Conservation (phyloP, 78 protist genomes). For the Anaeramoeba flamelloides region DNA sequence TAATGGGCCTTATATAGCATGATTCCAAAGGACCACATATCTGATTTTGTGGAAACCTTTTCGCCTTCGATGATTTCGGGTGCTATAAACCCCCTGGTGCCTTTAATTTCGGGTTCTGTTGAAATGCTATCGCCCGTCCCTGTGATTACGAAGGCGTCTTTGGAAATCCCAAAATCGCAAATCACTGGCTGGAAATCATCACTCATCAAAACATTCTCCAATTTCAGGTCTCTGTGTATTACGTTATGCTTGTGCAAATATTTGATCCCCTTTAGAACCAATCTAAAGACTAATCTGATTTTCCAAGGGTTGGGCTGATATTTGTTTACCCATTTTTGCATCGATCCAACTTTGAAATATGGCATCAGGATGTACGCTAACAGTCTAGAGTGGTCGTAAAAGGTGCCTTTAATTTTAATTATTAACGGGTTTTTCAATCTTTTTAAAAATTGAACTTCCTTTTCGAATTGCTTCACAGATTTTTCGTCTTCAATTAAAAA, state of each 20-base stretch:
- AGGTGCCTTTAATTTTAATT: not conserved
- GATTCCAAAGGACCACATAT: not conserved
- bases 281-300: not conserved
- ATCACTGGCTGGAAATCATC: not conserved
- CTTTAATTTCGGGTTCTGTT: not conserved
- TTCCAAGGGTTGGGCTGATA: not conserved
- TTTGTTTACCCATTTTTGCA: not conserved
- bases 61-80: not conserved
- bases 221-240: not conserved
- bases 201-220: not conserved
- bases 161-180: not conserved
- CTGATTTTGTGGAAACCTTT: not conserved
- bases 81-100: not conserved
- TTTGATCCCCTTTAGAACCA: not conserved
- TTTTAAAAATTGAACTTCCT: not conserved
- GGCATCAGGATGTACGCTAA: not conserved
- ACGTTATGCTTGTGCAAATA: not conserved
- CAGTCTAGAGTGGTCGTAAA: not conserved
- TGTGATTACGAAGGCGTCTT: not conserved
- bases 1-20: not conserved
- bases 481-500: not conserved
- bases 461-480: not conserved
- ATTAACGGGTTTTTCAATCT: not conserved
- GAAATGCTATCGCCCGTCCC: not conserved
- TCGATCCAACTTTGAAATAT: not conserved